A percentile compares a stretch with the other conserved stretches of the same genome.
Evolutionary conservation across 1,139 yeast species (phyloP).

Genomic region (Kluyveromyces sp.): DNA sequence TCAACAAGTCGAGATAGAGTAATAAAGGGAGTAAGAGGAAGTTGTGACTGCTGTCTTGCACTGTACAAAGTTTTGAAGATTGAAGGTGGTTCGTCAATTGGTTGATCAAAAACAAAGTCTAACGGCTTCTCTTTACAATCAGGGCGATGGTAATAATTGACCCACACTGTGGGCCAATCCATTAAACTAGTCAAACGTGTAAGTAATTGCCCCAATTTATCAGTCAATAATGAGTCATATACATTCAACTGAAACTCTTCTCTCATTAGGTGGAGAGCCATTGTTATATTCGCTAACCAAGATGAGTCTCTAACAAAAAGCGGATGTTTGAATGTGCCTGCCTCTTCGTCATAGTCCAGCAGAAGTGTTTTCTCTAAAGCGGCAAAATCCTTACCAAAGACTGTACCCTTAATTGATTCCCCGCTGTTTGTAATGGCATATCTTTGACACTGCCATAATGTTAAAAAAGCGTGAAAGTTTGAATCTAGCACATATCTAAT

Average conservation of each 20-base stretch:
- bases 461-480: constrained; percentile 50
- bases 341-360: constrained; percentile 7
- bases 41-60: constrained; percentile 23
- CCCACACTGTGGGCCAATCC: constrained; percentile 74
- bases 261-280: constrained; percentile 65
- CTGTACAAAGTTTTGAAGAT: constrained; percentile 30
- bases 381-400: constrained; percentile 7
- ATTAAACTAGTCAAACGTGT: constrained; percentile 58
- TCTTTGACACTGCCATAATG: constrained; percentile 50
- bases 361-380: constrained; percentile 5
- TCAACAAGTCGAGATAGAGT: constrained; percentile 64
- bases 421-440: constrained; percentile 17
- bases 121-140: constrained; percentile 15
- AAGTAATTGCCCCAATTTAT: constrained; percentile 46
- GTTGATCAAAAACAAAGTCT: constrained; percentile 20
- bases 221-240: constrained; percentile 35
- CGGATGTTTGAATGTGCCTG: constrained; percentile 22
- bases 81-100: constrained; percentile 31
- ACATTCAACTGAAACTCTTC: constrained; percentile 67
- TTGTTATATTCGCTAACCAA: constrained; percentile 53
- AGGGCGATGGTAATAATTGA: constrained; percentile 41
- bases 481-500: constrained; percentile 53
- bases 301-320: constrained; percentile 25
- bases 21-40: constrained; percentile 41
- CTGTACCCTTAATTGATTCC: constrained; percentile 10